phyloP scores from a whole-genome alignment of 345 rosid species.

The Isatis tinctoria region DNA sequence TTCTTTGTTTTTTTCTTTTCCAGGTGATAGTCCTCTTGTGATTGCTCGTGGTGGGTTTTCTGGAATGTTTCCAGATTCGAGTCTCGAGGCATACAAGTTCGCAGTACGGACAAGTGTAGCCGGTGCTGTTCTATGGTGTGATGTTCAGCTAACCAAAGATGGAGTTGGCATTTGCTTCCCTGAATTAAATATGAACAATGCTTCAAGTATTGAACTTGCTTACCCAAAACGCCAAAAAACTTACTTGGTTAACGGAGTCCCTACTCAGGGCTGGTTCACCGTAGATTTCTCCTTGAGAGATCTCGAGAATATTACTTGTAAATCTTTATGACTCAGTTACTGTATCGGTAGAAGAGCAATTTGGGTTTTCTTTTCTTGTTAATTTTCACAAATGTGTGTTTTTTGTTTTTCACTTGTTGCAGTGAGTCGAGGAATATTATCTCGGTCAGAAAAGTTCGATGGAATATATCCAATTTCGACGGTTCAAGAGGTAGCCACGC shows the following conservation, averaged over 20 bases:
- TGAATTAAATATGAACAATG: slow-evolving; percentile 45
- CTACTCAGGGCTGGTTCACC: slow-evolving; percentile 52
- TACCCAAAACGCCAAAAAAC: background rate
- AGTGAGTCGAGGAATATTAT: slow-evolving; percentile 1
- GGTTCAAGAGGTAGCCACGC: slow-evolving; percentile 30
- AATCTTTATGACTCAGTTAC: slow-evolving; percentile 21
- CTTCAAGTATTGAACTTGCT: background rate
- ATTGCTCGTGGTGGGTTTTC: slow-evolving; percentile 86
- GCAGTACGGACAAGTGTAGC: slow-evolving; percentile 30
- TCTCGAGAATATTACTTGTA: slow-evolving; percentile 25
- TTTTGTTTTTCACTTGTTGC: background rate
- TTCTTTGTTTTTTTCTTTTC: background rate
- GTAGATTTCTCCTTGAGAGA: slow-evolving; percentile 46
- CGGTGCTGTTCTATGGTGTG: slow-evolving; percentile 52
- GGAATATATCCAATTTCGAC: slow-evolving; percentile 27
- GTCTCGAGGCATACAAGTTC: slow-evolving; percentile 35
- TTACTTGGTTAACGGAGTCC: slow-evolving; percentile 48
- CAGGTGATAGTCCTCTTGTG: slow-evolving; percentile 59
- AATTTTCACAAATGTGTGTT: background rate
- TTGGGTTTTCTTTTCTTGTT: background rate
- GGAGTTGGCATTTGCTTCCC: slow-evolving; percentile 64
- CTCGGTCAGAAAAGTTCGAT: background rate
- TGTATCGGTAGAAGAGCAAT: background rate
- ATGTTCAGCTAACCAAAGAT: slow-evolving; percentile 83
- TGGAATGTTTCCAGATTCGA: slow-evolving; percentile 69